A percentile compares a stretch with the other conserved stretches of the same genome.
Conservation (phyloP, 352 stramenopile genomes). For the Globisporangium acanthophoron region DNA sequence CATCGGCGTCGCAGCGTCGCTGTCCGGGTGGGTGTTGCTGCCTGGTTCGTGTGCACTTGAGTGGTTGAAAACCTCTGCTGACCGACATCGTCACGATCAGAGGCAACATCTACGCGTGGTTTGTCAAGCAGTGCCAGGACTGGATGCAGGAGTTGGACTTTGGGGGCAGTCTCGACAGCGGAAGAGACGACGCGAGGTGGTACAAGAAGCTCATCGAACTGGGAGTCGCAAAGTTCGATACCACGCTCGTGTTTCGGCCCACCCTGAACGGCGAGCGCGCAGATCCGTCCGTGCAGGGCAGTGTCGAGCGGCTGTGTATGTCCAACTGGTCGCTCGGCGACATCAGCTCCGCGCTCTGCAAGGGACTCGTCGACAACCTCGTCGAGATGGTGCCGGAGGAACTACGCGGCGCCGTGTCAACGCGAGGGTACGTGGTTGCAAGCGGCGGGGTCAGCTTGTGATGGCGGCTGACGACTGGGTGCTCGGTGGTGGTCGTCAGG, state of each 20-base stretch:
- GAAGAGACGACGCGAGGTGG: constrained; percentile 11
- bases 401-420: constrained; percentile 23
- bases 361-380: constrained; percentile 67
- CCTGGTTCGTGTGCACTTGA: not conserved
- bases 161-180: constrained; percentile 15
- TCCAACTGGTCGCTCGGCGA: constrained; percentile 71
- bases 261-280: constrained; percentile 67
- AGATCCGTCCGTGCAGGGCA: constrained; percentile 27
- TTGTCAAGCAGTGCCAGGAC: constrained; percentile 51
- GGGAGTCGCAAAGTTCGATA: constrained; percentile 42
- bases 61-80: not conserved
- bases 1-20: constrained; percentile 63
- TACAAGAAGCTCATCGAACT: constrained; percentile 56
- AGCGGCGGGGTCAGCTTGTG: not conserved
- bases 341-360: constrained; percentile 57
- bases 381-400: constrained; percentile 55
- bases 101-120: constrained; percentile 64
- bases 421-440: constrained; percentile 34
- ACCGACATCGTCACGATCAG: constrained; percentile 14
- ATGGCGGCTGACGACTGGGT: not conserved
- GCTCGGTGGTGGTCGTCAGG: constrained; percentile 17
- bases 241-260: constrained; percentile 48
- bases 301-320: constrained; percentile 43
- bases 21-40: constrained; percentile 46
- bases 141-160: constrained; percentile 39